Evolutionary conservation across 805 yeast genomes (phyloP), one percentile per base, ranked within the genome.

Genomic region (Komagataella pastoris): DNA sequence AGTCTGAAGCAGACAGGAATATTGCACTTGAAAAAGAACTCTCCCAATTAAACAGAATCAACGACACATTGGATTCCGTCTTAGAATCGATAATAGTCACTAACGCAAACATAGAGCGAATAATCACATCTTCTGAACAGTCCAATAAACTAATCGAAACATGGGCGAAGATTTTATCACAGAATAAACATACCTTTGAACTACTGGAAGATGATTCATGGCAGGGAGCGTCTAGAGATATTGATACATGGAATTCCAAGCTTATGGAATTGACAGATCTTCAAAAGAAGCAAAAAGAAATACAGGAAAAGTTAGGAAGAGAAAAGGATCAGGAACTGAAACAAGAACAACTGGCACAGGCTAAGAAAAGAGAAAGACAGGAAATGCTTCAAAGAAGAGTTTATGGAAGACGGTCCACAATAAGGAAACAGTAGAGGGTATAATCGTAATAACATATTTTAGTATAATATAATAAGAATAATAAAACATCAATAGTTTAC

Each of bases 81-180:
- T 60, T 67, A 17, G 57, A 55, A 12, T 63, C 74, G 6, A 56
- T 69, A 4, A 58, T 56, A 24, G 54, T 51, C 18, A 62, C 71
- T 1, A 63, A 60, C 21, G 44, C 51, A 17, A 64, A 70, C 50
- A 58, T 77, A 12, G 54, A 57, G 18, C 60, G 63, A 24, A 69
- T 66, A 40, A 55, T 71, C 52, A 65, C 63, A 18, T 71, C 80
- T 3, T 70, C 79, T 47, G 71, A 69, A 45, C 71, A 73, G 30
- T 73, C 82, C 0, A 71, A 76, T 51, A 67, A 68, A 23, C 65
- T 82, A 23, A 62, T 82, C 21, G 81, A 77, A 52, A 71, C 79
- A 19, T 82, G 85, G 85, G 73, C 77, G 50, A 70, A 74, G 55
- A 80, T 82, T 49, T 70, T 81, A 18, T 79, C 84, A 14, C 85